Conservation (phyloP, 768 basidiomycete genomes). For the Boletus rufocinnamomeus region DNA sequence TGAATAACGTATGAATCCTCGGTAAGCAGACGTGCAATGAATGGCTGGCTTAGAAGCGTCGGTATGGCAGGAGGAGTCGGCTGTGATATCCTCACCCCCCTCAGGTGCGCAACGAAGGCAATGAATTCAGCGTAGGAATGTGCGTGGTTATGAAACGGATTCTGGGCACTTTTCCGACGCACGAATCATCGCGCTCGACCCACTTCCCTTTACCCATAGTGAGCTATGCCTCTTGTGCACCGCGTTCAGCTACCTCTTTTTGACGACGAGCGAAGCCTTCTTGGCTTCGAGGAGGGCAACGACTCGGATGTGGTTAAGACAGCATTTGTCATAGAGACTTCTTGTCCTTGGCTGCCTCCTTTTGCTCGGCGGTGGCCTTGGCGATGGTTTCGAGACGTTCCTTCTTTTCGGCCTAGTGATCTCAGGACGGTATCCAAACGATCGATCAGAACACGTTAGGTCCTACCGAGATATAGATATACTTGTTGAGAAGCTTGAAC, state of each 20-base stretch:
- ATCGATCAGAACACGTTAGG: not conserved
- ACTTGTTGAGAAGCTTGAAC: conserved; percentile 98
- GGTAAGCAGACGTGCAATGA: conserved; percentile 67
- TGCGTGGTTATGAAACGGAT: conserved; percentile 65
- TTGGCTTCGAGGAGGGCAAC: conserved; percentile 96
- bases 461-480: conserved; percentile 8
- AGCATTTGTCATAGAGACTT: conserved; percentile 94
- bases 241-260: conserved; percentile 61
- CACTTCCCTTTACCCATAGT: conserved; percentile 72
- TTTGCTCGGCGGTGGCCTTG: conserved; percentile 76
- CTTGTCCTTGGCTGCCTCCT: conserved; percentile 79
- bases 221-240: conserved; percentile 48
- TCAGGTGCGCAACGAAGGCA: conserved; percentile 74
- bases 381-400: conserved; percentile 80
- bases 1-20: conserved; percentile 82
- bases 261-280: conserved; percentile 93
- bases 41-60: conserved; percentile 75
- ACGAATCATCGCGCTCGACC: conserved; percentile 43
- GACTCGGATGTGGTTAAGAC: conserved; percentile 95
- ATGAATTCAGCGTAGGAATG: conserved; percentile 79
- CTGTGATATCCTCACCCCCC: conserved; percentile 62
- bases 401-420: conserved; percentile 97
- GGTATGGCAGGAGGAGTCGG: conserved; percentile 65
- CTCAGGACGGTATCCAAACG: conserved; percentile 73
- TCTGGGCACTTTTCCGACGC: conserved; percentile 31